Percentiles rank a stretch among this genome's conserved stretches.
Conservation (phyloP, 768 basidiomycete species). For the Pleurotus giganteus region DNA sequence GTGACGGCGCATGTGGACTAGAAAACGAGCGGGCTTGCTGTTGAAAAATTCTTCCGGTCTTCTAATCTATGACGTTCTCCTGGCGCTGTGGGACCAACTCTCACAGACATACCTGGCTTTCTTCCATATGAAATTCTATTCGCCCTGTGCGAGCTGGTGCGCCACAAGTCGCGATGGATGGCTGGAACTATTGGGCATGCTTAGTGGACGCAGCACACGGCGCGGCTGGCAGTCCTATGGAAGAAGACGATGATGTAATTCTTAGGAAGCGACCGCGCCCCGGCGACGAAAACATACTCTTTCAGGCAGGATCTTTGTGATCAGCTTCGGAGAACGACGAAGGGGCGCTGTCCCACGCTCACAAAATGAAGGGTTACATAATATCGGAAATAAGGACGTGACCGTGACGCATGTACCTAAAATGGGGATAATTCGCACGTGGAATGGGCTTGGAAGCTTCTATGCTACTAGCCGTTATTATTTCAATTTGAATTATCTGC, state of each 20-base stretch:
- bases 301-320: no score
- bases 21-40: not conserved
- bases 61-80: not conserved
- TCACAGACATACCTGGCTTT: not conserved
- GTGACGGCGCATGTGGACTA: not conserved
- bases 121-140: not conserved
- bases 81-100: not conserved
- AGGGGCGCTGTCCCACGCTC: not conserved
- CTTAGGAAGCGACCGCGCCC: no score
- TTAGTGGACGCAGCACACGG: no score
- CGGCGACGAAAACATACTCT: no score
- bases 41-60: not conserved
- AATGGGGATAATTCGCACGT: conserved; percentile 3
- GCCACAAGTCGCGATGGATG: not conserved
- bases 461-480: conserved; percentile 2
- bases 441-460: conserved; percentile 8
- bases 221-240: no score
- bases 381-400: not conserved
- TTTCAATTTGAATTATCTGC: conserved; percentile 6
- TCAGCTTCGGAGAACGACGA: not conserved
- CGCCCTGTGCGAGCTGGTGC: not conserved
- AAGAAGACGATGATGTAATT: no score
- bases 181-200: not conserved
- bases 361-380: not conserved
- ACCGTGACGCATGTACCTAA: not conserved